A percentile compares a stretch with the other conserved stretches of the same genome.
These are phyloP conservation scores for Kodamaea suecica DNA, from an alignment of 1,139 yeast genomes.

Conservation along the genomic window DNA sequence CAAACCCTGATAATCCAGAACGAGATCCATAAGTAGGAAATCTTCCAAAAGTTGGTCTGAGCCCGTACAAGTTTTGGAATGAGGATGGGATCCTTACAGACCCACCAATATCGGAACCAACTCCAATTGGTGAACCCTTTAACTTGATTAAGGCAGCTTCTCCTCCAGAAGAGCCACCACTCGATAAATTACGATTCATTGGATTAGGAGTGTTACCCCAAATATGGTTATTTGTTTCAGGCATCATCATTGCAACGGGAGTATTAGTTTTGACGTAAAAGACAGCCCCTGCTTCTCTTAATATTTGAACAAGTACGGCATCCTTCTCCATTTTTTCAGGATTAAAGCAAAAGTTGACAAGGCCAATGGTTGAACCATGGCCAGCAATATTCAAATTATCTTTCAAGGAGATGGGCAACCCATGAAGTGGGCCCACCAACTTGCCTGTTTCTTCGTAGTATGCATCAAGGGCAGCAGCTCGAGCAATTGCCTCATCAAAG, in stretches of 20 bases:
- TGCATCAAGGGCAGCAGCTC: conserved; percentile 29
- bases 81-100: conserved; percentile 49
- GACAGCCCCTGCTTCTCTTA: conserved; percentile 32
- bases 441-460: conserved; percentile 24
- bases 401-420: conserved; percentile 43
- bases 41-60: conserved; percentile 49
- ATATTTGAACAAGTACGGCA: conserved; percentile 24
- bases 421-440: conserved; percentile 34
- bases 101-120: conserved; percentile 61
- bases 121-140: conserved; percentile 46
- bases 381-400: conserved; percentile 49
- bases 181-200: conserved; percentile 26
- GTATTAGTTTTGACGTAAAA: conserved; percentile 34
- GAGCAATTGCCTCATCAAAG: conserved; percentile 30
- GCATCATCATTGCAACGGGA: conserved; percentile 40
- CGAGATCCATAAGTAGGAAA: conserved; percentile 49
- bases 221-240: conserved; percentile 35
- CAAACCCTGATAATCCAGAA: conserved; percentile 57
- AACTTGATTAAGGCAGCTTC: conserved; percentile 36
- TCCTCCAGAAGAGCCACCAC: conserved; percentile 41
- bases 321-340: conserved; percentile 25
- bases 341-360: conserved; percentile 30
- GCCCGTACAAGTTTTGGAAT: conserved; percentile 46
- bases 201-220: conserved; percentile 36
- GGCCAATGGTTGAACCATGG: conserved; percentile 51